A percentile compares a stretch with the other conserved stretches of the same genome.
phyloP scores from a whole-genome alignment of 1,139 yeast genomes.

The Sugiyamaella grinbergsii region DNA sequence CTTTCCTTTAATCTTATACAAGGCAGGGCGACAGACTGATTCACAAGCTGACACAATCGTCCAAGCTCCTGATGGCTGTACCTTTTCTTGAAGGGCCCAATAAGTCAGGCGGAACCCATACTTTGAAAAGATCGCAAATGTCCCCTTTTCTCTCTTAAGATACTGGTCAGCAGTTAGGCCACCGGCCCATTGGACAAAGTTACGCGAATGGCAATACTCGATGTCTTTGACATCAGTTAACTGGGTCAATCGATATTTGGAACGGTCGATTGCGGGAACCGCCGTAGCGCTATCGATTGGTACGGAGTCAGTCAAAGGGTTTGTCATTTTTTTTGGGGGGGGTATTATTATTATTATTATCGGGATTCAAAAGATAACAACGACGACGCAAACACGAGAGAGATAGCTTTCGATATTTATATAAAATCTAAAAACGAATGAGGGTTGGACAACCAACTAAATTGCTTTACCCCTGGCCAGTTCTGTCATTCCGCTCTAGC shows the following conservation, averaged over 20 bases:
- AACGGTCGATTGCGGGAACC: neutral
- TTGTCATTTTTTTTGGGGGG: conserved; percentile 12
- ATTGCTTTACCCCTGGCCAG: conserved; percentile 7
- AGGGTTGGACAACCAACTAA: neutral
- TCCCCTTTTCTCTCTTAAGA: conserved; percentile 35
- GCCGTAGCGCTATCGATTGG: neutral
- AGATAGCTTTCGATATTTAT: no score
- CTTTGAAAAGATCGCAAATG: conserved; percentile 28
- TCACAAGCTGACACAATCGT: conserved; percentile 52
- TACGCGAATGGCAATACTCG: conserved; percentile 52
- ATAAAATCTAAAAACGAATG: no score
- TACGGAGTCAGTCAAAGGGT: conserved; percentile 8
- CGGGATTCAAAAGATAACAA: neutral
- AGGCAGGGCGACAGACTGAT: conserved; percentile 49
- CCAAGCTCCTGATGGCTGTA: conserved; percentile 24
- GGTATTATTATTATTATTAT: neutral
- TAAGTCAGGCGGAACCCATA: conserved; percentile 31
- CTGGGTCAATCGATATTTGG: conserved; percentile 24
- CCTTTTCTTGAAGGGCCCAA: conserved; percentile 37
- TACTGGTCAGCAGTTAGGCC: conserved; percentile 37
- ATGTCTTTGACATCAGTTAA: conserved; percentile 48
- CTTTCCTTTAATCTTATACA: conserved; percentile 35
- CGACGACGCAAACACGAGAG: no score
- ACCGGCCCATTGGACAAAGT: conserved; percentile 55
- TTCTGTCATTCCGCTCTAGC: neutral